phyloP scores from a whole-genome alignment of 441 rosid genomes.

The Euphorbia schlechtendalii region DNA sequence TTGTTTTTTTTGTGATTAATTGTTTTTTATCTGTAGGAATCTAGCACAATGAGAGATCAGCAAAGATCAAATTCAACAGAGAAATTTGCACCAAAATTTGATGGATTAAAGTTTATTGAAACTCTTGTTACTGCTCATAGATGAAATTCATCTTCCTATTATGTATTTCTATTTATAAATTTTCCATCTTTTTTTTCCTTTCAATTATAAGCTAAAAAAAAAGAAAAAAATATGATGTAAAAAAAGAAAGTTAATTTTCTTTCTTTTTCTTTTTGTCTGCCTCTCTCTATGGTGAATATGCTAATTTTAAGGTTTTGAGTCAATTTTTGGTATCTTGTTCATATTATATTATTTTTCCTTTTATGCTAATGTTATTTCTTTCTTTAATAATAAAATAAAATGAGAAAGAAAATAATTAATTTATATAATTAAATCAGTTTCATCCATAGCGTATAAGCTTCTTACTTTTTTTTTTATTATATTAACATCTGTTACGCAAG shows the following conservation, averaged over 20 bases:
- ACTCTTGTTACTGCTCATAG: slow-evolving; percentile 90
- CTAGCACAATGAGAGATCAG: slow-evolving; percentile 28
- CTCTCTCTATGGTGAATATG: no score
- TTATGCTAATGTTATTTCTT: no score
- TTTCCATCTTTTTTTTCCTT: background rate
- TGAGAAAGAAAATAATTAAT: no score
- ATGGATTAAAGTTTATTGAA: slow-evolving; percentile 84
- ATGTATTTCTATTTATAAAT: background rate
- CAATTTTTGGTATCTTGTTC: background rate
- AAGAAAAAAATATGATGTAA: background rate
- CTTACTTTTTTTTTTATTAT: no score
- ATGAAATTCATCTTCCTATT: slow-evolving; percentile 19
- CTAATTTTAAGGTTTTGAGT: background rate
- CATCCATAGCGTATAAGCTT: no score
- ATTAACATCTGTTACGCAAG: no score
- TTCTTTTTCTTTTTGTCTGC: background rate
- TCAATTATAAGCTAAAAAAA: no score
- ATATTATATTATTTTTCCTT: no score
- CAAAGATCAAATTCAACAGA: slow-evolving; percentile 28
- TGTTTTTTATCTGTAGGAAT: slow-evolving; percentile 28
- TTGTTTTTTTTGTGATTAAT: background rate
- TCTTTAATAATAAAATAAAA: no score
- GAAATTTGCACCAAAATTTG: slow-evolving; percentile 69
- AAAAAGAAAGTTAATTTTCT: background rate
- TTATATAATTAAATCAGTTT: no score